Conservation (phyloP, 2,329 filamentous ascomycete genomes). For the Emericellopsis atlantica region DNA sequence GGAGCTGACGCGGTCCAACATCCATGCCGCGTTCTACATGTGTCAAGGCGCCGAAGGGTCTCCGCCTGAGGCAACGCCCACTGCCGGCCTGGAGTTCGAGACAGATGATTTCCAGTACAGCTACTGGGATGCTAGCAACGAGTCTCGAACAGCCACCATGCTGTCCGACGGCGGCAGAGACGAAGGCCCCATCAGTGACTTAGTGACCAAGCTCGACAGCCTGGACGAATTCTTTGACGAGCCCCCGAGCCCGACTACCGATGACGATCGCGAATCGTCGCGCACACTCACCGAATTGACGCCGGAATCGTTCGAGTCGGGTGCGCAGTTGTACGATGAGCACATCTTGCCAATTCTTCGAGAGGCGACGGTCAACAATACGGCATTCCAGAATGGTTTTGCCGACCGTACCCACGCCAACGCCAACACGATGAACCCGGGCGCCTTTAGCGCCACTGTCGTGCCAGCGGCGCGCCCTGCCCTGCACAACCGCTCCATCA, state of each 20-base stretch:
- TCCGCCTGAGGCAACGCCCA: conserved; percentile 48
- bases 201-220: conserved; percentile 69
- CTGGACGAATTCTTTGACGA: conserved; percentile 77
- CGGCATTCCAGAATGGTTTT: conserved; percentile 81
- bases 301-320: conserved; percentile 55
- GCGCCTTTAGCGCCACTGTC: conserved; percentile 34
- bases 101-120: conserved; percentile 76
- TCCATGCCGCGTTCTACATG: conserved; percentile 92
- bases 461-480: conserved; percentile 41
- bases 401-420: conserved; percentile 57
- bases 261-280: conserved; percentile 48
- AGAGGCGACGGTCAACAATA: conserved; percentile 61
- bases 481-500: conserved; percentile 72
- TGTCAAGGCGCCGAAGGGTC: conserved; percentile 58
- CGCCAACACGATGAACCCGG: conserved; percentile 53
- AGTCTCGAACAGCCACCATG: conserved; percentile 74
- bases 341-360: conserved; percentile 84
- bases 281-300: conserved; percentile 53
- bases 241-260: conserved; percentile 41
- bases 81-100: conserved; percentile 86
- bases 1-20: conserved; percentile 74
- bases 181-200: conserved; percentile 59
- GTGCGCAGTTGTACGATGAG: conserved; percentile 80
- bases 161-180: conserved; percentile 72
- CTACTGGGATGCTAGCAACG: conserved; percentile 53